Evolutionary conservation across 768 basidiomycete genomes (phyloP).

Genomic region (Crepidotus variabilis): DNA sequence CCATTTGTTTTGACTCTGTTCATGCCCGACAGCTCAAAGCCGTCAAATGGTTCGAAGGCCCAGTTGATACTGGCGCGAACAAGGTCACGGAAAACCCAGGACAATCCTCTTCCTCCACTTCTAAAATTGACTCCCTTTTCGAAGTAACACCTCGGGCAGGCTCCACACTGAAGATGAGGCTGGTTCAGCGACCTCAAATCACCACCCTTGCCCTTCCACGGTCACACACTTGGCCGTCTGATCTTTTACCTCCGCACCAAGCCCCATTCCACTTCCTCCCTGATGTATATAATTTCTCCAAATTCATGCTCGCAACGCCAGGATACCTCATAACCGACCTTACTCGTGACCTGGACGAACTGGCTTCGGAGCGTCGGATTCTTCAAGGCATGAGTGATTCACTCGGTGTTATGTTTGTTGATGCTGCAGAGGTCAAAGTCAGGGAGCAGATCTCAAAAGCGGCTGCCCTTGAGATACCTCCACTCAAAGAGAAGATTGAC

Average conservation of each 20-base stretch:
- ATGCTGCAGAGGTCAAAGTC: slow-evolving; percentile 72
- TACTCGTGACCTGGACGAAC: slow-evolving; percentile 64
- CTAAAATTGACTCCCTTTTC: slow-evolving; percentile 29
- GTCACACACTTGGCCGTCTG: slow-evolving; percentile 91
- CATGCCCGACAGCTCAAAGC: slow-evolving; percentile 87
- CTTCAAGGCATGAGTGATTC: slow-evolving; percentile 69
- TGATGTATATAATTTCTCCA: slow-evolving; percentile 81
- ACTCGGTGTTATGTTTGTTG: slow-evolving; percentile 76
- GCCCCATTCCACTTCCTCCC: slow-evolving; percentile 96
- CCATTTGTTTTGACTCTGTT: slow-evolving; percentile 94
- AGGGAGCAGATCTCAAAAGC: slow-evolving; percentile 80
- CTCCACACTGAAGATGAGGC: slow-evolving; percentile 73
- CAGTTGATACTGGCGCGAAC: slow-evolving; percentile 28
- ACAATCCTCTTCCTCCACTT: slow-evolving; percentile 46
- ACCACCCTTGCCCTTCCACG: slow-evolving; percentile 93
- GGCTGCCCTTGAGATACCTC: slow-evolving; percentile 64
- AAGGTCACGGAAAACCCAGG: slow-evolving; percentile 24
- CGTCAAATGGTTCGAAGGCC: slow-evolving; percentile 84
- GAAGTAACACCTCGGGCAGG: slow-evolving; percentile 46
- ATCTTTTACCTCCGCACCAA: slow-evolving; percentile 85
- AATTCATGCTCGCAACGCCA: slow-evolving; percentile 96
- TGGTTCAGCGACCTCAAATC: slow-evolving; percentile 91
- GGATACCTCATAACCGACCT: slow-evolving; percentile 76
- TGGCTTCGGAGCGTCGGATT: slow-evolving; percentile 64
- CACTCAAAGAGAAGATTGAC: slow-evolving; percentile 62